Evolutionary conservation across 768 basidiomycete species (phyloP).

Genomic region (Saitozyma podzolica): DNA sequence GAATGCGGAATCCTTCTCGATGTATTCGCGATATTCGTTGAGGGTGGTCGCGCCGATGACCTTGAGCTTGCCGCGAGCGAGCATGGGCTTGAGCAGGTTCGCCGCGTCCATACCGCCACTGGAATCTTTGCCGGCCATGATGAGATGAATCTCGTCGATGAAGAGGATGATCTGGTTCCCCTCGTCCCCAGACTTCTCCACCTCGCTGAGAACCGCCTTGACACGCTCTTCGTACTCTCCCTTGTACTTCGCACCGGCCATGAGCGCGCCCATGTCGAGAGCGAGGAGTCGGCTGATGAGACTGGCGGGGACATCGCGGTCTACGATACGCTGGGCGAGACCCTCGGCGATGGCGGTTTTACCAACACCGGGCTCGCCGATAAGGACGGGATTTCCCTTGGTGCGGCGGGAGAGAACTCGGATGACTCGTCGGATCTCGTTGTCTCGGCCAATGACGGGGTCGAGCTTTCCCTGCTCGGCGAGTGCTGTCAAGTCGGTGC

Average conservation of each 20-base stretch:
- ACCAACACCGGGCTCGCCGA: conserved; percentile 80
- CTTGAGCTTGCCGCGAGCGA: conserved; percentile 70
- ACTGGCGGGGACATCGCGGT: conserved; percentile 65
- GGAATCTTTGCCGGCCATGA: conserved; percentile 75
- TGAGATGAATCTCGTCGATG: conserved; percentile 87
- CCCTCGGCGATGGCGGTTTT: conserved; percentile 96
- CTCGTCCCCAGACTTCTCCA: conserved; percentile 80
- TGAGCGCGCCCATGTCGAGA: conserved; percentile 88
- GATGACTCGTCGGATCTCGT: conserved; percentile 81
- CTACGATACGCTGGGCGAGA: conserved; percentile 90
- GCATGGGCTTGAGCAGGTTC: conserved; percentile 86
- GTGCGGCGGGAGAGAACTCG: conserved; percentile 79
- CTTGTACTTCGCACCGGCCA: conserved; percentile 64
- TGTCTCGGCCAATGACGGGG: conserved; percentile 61
- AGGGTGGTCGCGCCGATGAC: conserved; percentile 80
- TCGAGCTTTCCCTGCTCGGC: conserved; percentile 56
- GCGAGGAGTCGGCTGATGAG: conserved; percentile 56
- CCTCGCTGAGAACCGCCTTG: conserved; percentile 85
- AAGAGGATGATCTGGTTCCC: conserved; percentile 84
- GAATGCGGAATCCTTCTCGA: conserved; percentile 69
- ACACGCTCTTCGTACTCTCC: conserved; percentile 97
- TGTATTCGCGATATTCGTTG: conserved; percentile 76
- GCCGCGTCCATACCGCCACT: conserved; percentile 86
- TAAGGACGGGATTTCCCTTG: conserved; percentile 95
- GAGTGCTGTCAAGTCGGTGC: conserved; percentile 53